phyloP scores from a whole-genome alignment of 2,329 filamentous ascomycete genomes.

The Xenosphaeropsis pyriputrescens region DNA sequence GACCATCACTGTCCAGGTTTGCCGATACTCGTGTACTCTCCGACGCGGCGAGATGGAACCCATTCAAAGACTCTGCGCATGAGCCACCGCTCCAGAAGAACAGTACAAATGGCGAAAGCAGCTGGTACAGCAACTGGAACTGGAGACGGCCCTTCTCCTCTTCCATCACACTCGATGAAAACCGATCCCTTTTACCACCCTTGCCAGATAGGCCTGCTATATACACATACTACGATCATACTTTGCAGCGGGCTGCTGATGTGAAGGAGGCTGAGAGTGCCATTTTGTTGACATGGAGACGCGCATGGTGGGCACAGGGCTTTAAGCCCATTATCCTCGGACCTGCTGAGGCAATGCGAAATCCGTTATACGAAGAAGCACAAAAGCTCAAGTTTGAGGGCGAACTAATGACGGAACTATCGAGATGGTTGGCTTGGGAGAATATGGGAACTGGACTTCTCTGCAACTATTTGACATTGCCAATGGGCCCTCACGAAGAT shows the following conservation, averaged over 20 bases:
- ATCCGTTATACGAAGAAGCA: slow-evolving; percentile 62
- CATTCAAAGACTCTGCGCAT: slow-evolving; percentile 57
- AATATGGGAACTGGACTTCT: slow-evolving; percentile 77
- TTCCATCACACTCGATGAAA: slow-evolving; percentile 65
- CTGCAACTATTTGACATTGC: slow-evolving; percentile 64
- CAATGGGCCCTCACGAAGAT: slow-evolving; percentile 69
- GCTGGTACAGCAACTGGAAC: slow-evolving; percentile 81
- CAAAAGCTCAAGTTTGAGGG: slow-evolving; percentile 46
- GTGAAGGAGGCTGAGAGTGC: slow-evolving; percentile 61
- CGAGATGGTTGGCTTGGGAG: slow-evolving; percentile 86
- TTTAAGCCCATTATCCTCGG: slow-evolving; percentile 76
- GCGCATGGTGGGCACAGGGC: slow-evolving; percentile 91
- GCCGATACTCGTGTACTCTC: slow-evolving; percentile 31
- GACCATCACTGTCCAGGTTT: slow-evolving; percentile 31
- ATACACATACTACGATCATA: slow-evolving; percentile 82
- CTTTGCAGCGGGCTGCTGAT: slow-evolving; percentile 42
- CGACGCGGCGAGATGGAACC: slow-evolving; percentile 35
- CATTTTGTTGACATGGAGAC: slow-evolving; percentile 73
- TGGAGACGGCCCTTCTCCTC: slow-evolving; percentile 88
- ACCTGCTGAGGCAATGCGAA: slow-evolving; percentile 66
- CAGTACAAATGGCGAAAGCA: slow-evolving; percentile 62
- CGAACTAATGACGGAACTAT: slow-evolving; percentile 52
- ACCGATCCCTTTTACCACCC: slow-evolving; percentile 69
- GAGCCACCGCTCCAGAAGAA: slow-evolving; percentile 61
- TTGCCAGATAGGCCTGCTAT: slow-evolving; percentile 55